These are phyloP conservation scores for Scopulariopsis brevicaulis DNA, from an alignment of 2,329 filamentous ascomycete species.

Conservation along the genomic window DNA sequence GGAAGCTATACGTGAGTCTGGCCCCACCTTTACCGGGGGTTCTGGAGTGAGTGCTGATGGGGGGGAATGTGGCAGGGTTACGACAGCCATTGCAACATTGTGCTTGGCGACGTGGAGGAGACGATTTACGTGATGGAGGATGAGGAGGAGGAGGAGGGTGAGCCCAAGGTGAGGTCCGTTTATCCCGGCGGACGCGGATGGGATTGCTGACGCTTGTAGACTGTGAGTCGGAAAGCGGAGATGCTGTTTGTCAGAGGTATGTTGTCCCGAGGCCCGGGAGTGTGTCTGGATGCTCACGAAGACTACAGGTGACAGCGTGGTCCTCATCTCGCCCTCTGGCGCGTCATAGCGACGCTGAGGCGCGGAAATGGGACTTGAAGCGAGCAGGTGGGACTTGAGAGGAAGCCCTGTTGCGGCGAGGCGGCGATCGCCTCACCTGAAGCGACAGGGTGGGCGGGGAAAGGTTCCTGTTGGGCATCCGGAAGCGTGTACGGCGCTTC, in stretches of 20 bases:
- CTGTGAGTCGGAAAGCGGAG: slow-evolving; percentile 91
- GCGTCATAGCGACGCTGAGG: slow-evolving; percentile 20
- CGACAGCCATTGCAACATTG: slow-evolving; percentile 95
- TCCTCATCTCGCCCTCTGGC: slow-evolving; percentile 56
- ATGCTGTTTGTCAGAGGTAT: slow-evolving; percentile 96
- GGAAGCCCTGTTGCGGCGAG: too few species aligned
- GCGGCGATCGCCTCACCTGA: too few species aligned
- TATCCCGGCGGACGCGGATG: not conserved
- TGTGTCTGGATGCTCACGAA: not conserved
- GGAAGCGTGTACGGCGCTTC: too few species aligned
- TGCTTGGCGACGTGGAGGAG: slow-evolving; percentile 93
- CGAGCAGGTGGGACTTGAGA: too few species aligned
- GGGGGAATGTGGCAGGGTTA: slow-evolving; percentile 62
- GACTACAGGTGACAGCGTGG: slow-evolving; percentile 55
- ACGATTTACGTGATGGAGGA: slow-evolving; percentile 71
- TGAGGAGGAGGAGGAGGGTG: slow-evolving; percentile 16
- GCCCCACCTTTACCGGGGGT: not conserved
- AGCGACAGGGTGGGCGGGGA: too few species aligned
- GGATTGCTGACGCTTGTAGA: slow-evolving; percentile 37
- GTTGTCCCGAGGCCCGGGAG: slow-evolving; percentile 13
- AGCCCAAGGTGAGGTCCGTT: slow-evolving; percentile 52
- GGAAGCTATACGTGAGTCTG: slow-evolving; percentile 72
- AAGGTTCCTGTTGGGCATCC: too few species aligned
- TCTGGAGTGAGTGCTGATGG: not conserved
- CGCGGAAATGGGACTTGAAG: too few species aligned